phyloP scores from a whole-genome alignment of 106 monocot species.

The Phalaenopsis aphrodite region DNA sequence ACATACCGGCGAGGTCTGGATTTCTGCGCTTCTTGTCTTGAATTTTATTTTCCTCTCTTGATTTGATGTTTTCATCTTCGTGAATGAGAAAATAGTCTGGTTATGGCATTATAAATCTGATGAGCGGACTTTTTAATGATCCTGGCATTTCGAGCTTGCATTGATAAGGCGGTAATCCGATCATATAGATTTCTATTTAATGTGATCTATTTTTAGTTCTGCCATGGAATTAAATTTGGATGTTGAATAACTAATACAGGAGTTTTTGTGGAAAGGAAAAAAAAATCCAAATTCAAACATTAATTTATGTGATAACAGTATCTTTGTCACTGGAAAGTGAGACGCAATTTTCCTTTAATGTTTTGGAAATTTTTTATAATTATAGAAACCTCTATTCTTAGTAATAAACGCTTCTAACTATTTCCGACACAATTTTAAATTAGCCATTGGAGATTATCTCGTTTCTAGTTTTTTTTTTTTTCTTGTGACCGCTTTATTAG shows the following conservation, averaged over 20 bases:
- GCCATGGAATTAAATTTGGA: background rate
- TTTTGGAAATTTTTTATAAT: background rate
- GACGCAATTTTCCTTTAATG: background rate
- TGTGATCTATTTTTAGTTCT: background rate
- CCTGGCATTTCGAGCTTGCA: background rate
- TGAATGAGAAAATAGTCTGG: background rate
- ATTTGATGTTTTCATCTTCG: background rate
- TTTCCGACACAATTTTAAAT: too few species aligned
- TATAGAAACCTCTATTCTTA: too few species aligned
- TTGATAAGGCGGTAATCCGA: background rate
- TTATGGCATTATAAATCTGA: background rate
- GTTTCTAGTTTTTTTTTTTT: too few species aligned
- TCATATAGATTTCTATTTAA: background rate
- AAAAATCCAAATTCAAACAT: background rate
- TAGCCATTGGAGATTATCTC: too few species aligned
- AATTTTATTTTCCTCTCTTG: background rate
- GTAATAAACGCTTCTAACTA: too few species aligned
- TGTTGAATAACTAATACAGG: background rate
- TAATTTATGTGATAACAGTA: background rate
- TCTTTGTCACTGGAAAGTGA: background rate
- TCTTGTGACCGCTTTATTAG: too few species aligned
- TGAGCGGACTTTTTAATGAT: background rate
- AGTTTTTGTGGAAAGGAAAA: background rate
- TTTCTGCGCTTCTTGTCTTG: background rate
- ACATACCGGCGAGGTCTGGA: constrained; percentile 58